These are phyloP conservation scores for Wickerhamiella parazyma DNA, from an alignment of 805 yeast genomes.

Conservation along the genomic window DNA sequence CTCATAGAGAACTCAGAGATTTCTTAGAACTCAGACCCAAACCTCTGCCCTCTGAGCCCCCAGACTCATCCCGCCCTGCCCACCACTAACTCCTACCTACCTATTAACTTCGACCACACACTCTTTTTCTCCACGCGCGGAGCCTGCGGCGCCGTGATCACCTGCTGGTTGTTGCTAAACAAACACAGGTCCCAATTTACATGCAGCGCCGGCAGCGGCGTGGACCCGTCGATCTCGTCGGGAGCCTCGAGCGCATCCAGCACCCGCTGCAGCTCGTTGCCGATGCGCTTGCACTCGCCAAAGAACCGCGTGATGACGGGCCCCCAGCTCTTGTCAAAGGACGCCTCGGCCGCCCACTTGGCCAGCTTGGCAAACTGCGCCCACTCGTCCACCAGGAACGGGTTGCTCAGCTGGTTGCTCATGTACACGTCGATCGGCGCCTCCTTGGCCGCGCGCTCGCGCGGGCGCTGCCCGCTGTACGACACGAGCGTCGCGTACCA, in stretches of 20 bases:
- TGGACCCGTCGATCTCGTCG: constrained; percentile 11
- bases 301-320: constrained; percentile 9
- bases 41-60: no score
- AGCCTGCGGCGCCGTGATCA: constrained; percentile 6
- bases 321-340: constrained; percentile 10
- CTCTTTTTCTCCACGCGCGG: background rate
- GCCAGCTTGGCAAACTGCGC: constrained; percentile 23
- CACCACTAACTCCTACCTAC: background rate
- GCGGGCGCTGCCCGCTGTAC: constrained; percentile 23
- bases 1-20: background rate
- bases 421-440: constrained; percentile 18
- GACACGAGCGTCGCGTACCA: constrained; percentile 37
- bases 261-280: constrained; percentile 6
- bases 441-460: constrained; percentile 18
- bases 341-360: constrained; percentile 4
- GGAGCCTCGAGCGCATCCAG: constrained; percentile 20
- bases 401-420: constrained; percentile 23
- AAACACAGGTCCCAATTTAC: constrained; percentile 14
- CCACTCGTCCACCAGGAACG: constrained; percentile 26
- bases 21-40: no score
- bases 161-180: constrained; percentile 12
- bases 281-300: constrained; percentile 12
- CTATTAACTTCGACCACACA: constrained; percentile 3
- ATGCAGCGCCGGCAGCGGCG: constrained; percentile 2
- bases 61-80: no score